A percentile compares a stretch with the other conserved stretches of the same genome.
Conservation (phyloP, 768 basidiomycete genomes). For the Lanmaoa pseudosensibilis region DNA sequence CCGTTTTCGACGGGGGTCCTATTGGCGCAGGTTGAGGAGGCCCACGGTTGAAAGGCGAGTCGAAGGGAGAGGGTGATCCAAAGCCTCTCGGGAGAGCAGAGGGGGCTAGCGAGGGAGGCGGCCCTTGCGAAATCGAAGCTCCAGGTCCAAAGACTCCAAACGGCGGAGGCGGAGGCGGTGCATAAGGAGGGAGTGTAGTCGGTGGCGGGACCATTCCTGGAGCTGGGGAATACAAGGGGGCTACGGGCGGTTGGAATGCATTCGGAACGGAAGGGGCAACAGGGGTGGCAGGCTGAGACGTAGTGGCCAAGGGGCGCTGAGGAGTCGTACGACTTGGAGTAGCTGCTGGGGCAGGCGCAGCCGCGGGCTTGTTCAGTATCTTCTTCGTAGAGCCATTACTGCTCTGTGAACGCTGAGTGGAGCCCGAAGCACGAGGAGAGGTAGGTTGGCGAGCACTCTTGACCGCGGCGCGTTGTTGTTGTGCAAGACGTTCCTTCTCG, state of each 20-base stretch:
- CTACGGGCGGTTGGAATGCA: conserved; percentile 46
- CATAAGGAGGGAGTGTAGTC: conserved; percentile 52
- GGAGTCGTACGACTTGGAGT: conserved; percentile 39
- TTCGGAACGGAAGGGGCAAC: conserved; percentile 23
- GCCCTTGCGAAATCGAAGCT: conserved; percentile 45
- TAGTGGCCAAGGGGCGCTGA: conserved; percentile 35
- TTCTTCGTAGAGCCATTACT: conserved; percentile 59
- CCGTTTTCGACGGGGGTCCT: conserved; percentile 48
- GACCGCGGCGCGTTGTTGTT: conserved; percentile 51
- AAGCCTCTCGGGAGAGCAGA: conserved; percentile 57
- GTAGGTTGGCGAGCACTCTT: conserved; percentile 50
- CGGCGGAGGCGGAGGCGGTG: conserved; percentile 42
- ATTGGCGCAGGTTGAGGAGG: conserved; percentile 50
- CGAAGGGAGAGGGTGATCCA: conserved; percentile 52
- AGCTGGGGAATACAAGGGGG: conserved; percentile 49
- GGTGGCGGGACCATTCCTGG: conserved; percentile 46
- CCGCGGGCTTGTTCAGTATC: conserved; percentile 50
- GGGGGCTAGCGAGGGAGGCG: conserved; percentile 49
- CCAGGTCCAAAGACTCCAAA: conserved; percentile 50
- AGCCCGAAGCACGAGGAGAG: conserved; percentile 51
- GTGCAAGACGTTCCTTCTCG: conserved; percentile 44
- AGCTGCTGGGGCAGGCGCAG: conserved; percentile 31
- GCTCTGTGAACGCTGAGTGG: conserved; percentile 47
- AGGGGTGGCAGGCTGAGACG: conserved; percentile 51
- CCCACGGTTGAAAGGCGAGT: conserved; percentile 46